Conservation (phyloP, 2,329 filamentous ascomycete species). For the Xylaria multiplex region DNA sequence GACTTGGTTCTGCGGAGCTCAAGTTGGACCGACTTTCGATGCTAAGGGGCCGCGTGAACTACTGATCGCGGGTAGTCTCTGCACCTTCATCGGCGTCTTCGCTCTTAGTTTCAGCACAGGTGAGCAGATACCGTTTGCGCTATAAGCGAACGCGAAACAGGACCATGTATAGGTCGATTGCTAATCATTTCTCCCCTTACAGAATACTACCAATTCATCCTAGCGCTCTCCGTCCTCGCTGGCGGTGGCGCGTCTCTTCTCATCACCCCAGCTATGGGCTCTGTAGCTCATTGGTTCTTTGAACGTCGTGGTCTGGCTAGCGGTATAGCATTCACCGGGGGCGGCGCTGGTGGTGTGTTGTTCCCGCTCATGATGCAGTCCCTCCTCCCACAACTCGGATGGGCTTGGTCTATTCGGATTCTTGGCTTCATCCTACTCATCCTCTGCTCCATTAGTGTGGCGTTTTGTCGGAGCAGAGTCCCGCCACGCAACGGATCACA, state of each 20-base stretch:
- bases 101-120: conserved; percentile 28
- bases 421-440: conserved; percentile 26
- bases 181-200: background rate
- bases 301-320: conserved; percentile 27
- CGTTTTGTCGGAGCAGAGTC: conserved; percentile 22
- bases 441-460: conserved; percentile 21
- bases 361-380: conserved; percentile 31
- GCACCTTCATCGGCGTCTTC: conserved; percentile 25
- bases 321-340: conserved; percentile 27
- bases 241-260: conserved; percentile 24
- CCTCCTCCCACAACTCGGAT: conserved; percentile 24
- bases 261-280: conserved; percentile 29
- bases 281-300: conserved; percentile 27
- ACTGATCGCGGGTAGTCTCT: conserved; percentile 27
- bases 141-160: background rate
- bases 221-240: conserved; percentile 23
- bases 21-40: conserved; percentile 27
- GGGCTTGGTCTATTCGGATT: conserved; percentile 25
- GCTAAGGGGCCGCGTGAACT: conserved; percentile 26
- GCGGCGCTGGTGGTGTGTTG: conserved; percentile 21
- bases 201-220: conserved; percentile 32
- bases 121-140: conserved; percentile 1
- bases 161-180: background rate
- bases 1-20: conserved; percentile 29
- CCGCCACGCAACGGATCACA: conserved; percentile 19